These are phyloP conservation scores for Rubia balearica DNA, from an alignment of 305 asterid genomes.

Conservation along the genomic window DNA sequence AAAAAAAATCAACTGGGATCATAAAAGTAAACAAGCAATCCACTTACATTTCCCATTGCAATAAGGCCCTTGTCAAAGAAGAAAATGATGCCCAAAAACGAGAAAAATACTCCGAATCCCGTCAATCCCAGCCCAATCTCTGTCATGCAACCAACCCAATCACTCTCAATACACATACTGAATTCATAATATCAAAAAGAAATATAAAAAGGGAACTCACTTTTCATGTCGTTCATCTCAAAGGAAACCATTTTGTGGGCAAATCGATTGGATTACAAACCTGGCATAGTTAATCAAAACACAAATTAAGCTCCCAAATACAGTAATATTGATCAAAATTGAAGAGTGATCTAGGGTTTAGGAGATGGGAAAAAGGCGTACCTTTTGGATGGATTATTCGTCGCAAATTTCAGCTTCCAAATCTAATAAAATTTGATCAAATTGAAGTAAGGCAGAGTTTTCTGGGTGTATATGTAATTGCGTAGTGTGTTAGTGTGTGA, in stretches of 20 bases:
- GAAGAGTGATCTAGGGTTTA: conserved; percentile 8
- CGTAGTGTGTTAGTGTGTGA: neutral
- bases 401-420: neutral
- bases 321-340: neutral
- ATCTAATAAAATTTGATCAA: neutral
- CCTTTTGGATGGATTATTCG: neutral
- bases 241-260: conserved; percentile 50
- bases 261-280: conserved; percentile 7
- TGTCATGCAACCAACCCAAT: conserved; percentile 25
- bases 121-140: conserved; percentile 95
- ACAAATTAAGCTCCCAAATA: neutral
- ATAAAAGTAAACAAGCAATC: neutral
- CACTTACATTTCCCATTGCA: conserved; percentile 96
- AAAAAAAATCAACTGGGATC: conserved; percentile 11
- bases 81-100: conserved; percentile 80
- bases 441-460: neutral
- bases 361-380: neutral
- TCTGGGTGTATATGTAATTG: neutral
- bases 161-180: neutral
- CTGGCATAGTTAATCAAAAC: neutral
- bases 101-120: conserved; percentile 88
- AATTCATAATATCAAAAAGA: neutral
- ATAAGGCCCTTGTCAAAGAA: conserved; percentile 93
- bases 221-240: conserved; percentile 79
- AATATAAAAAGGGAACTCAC: conserved; percentile 28